Evolutionary conservation across 2,329 filamentous ascomycete genomes (phyloP).

Genomic region (Exophiala xenobiotica): DNA sequence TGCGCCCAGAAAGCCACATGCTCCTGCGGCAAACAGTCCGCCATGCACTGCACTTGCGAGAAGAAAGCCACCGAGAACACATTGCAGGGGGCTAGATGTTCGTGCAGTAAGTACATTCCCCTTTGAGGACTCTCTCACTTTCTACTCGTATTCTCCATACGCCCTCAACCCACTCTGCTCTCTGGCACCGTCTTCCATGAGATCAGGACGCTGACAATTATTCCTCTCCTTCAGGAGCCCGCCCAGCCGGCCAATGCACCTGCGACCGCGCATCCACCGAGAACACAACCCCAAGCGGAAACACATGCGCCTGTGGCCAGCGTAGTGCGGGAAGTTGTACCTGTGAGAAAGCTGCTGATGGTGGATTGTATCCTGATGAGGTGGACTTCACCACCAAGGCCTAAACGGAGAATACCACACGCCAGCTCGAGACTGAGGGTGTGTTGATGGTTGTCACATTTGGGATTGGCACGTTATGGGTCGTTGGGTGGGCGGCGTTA

Average conservation of each 20-base stretch:
- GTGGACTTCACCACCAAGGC: constrained; percentile 79
- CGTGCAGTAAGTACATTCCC: constrained; percentile 61
- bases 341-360: constrained; percentile 71
- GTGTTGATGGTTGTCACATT: too few species aligned
- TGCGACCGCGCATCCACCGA: constrained; percentile 71
- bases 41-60: constrained; percentile 81
- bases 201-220: background rate
- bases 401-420: constrained; percentile 7
- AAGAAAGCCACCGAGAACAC: constrained; percentile 75
- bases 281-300: constrained; percentile 62
- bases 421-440: too few species aligned
- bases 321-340: constrained; percentile 75
- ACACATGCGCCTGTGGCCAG: constrained; percentile 74
- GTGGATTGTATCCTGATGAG: constrained; percentile 67
- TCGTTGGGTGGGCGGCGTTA: too few species aligned
- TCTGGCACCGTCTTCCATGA: too few species aligned
- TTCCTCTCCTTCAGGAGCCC: constrained; percentile 53
- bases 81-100: constrained; percentile 71
- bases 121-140: too few species aligned
- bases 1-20: constrained; percentile 64
- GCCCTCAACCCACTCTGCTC: too few species aligned
- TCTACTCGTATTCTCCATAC: too few species aligned
- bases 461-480: too few species aligned
- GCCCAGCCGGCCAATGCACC: constrained; percentile 76
- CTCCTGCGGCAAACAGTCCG: constrained; percentile 86